Evolutionary conservation across 176 grass and related monocot species (phyloP), one percentile per base, ranked within the genome.

Genomic region (barley (Hordeum vulgare)): DNA sequence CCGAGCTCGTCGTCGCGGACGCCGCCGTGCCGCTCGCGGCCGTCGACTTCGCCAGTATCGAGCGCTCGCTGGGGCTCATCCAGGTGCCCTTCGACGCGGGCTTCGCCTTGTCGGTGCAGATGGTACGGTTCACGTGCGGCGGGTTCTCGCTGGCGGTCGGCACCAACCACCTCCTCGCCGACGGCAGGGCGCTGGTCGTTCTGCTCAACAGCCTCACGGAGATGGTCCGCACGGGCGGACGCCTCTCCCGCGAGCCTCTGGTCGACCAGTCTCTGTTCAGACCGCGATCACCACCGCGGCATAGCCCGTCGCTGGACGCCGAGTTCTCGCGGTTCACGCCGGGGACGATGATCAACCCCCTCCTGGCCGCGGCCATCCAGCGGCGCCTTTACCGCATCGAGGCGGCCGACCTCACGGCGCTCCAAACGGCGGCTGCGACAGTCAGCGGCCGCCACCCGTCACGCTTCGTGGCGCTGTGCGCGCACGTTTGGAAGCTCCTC

Each of bases 1-100:
- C 89, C 42, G 94, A 97, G 85, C 87, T 97, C 29, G 86, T 97
- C 77, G 78, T 97, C 71, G 91, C 94, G 28, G 81, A 91, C 64
- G 71, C 86, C 61, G 41, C 86, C 44, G 69, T 45, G 5, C 57
- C 81, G 7, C 86, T 97, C 47, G 60, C 81, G 1, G 83, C 44
- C 81, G 40, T 97, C 53, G 78, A 97, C 61, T 97, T 93, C 58
- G 8, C 59, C 4, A 67, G 80, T 60, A 23, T 80, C 18, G 80
- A 89, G 66, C 9, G 5, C 0, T 96, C 94, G 29, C 33, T 91
- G 3, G 69, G 90, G 1, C 74, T n/a, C 4, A 96, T 96, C 28
- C 80, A 51, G 41, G 36, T 96, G 3, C 86, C 88, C 23, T 96
- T 89, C 42, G 86, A 79, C 3, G 26, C 45, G 7, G 80, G 78